phyloP scores from a whole-genome alignment of 371 early-diverging fungal species.

The Saksenaea vasiformis region DNA sequence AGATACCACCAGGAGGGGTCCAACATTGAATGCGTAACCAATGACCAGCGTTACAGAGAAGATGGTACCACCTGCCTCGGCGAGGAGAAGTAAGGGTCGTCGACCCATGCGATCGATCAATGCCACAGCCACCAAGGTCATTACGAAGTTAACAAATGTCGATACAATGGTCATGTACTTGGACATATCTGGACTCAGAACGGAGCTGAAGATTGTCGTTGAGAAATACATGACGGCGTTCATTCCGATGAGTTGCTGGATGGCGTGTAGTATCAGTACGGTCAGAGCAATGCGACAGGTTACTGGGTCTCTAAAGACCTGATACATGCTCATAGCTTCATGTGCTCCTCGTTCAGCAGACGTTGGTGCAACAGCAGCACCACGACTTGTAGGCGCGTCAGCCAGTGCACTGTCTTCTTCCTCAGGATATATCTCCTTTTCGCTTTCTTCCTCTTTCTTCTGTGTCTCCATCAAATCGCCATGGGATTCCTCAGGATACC shows the following conservation, averaged over 20 bases:
- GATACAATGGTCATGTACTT: constrained; percentile 59
- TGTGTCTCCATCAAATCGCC: not conserved
- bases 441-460: not conserved
- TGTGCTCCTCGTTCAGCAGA: constrained; percentile 7
- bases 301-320: constrained; percentile 35
- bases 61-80: constrained; percentile 57
- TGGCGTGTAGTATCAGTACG: constrained; percentile 40
- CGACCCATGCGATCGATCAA: constrained; percentile 77
- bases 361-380: not conserved
- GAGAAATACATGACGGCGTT: constrained; percentile 85
- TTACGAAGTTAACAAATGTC: constrained; percentile 66
- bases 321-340: constrained; percentile 23
- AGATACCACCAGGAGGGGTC: constrained; percentile 60
- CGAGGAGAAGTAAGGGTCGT: constrained; percentile 63
- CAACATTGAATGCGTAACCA: constrained; percentile 46
- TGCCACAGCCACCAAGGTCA: constrained; percentile 54
- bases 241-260: constrained; percentile 87
- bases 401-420: constrained; percentile 2
- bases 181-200: constrained; percentile 41
- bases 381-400: not conserved
- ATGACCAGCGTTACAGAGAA: constrained; percentile 65
- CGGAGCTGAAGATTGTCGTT: constrained; percentile 60
- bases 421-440: constrained; percentile 1
- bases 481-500: constrained; percentile 16
- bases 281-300: constrained; percentile 55